Evolutionary conservation across 2,329 filamentous ascomycete genomes (phyloP).

Genomic region (Monosporascus sp.): DNA sequence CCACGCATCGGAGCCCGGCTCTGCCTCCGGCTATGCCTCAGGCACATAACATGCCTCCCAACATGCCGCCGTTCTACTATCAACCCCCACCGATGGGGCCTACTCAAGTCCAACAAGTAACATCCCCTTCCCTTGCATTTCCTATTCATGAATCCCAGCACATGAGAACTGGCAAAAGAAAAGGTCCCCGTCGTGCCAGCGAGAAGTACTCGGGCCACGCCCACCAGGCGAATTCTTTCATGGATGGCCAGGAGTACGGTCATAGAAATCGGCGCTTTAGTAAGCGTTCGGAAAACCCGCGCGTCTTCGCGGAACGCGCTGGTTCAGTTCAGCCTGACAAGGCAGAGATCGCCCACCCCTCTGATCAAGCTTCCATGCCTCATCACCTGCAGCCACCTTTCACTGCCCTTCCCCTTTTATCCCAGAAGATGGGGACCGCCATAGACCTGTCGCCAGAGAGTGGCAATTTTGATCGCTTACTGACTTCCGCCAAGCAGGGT

Average conservation of each 20-base stretch:
- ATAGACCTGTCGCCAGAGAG: conserved; percentile 63
- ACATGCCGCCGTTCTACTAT: conserved; percentile 58
- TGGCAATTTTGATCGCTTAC: conserved; percentile 67
- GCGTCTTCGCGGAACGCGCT: conserved; percentile 22
- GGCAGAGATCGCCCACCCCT: conserved; percentile 8
- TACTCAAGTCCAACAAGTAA: conserved; percentile 57
- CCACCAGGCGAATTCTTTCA: conserved; percentile 33
- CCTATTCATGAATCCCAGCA: conserved; percentile 29
- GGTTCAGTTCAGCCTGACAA: conserved; percentile 10
- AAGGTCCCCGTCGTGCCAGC: conserved; percentile 38
- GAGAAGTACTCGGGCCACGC: conserved; percentile 39
- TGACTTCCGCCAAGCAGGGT: conserved; percentile 65
- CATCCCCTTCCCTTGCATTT: conserved; percentile 36
- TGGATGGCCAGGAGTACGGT: conserved; percentile 30
- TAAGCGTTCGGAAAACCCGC: conserved; percentile 38
- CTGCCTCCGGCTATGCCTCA: conserved; percentile 58
- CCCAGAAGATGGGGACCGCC: conserved; percentile 16
- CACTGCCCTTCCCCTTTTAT: conserved; percentile 20
- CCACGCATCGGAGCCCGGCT: conserved; percentile 33
- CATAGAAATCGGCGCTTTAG: conserved; percentile 37
- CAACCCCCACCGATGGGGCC: conserved; percentile 53
- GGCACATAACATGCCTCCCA: conserved; percentile 60
- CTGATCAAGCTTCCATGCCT: conserved; percentile 15
- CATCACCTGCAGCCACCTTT: conserved; percentile 22
- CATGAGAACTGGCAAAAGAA: conserved; percentile 39